phyloP scores from a whole-genome alignment of 331 rosid genomes.

The Saraca asoca region DNA sequence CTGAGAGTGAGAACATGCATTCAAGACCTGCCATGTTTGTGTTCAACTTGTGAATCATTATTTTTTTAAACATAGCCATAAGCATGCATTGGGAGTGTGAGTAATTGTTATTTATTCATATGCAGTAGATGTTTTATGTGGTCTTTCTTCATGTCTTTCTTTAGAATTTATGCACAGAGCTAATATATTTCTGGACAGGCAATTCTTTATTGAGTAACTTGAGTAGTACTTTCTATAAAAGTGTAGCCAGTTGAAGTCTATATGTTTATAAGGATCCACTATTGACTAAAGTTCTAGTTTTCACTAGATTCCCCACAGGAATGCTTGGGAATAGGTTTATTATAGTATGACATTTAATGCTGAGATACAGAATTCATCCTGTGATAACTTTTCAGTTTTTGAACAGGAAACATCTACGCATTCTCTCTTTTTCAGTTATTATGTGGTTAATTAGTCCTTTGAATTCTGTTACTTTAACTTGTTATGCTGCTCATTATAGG shows the following conservation, averaged over 20 bases:
- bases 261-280: neutral
- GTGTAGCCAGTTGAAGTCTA: conserved; percentile 3
- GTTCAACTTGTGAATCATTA: neutral
- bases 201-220: neutral
- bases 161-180: neutral
- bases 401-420: neutral
- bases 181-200: neutral
- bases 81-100: neutral
- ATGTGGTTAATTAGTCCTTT: conserved; percentile 5
- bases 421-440: conserved; percentile 8
- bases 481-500: conserved; percentile 7
- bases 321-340: neutral
- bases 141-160: neutral
- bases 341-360: neutral
- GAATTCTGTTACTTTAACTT: conserved; percentile 5
- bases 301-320: neutral
- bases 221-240: neutral
- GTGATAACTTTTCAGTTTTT: neutral
- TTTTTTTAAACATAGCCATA: neutral
- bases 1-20: neutral
- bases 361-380: neutral
- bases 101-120: neutral
- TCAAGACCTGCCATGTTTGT: neutral
- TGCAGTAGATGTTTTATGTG: neutral
- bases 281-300: neutral